Conservation (phyloP, 495 filamentous ascomycete species). For the Hyaloscypha variabilis region DNA sequence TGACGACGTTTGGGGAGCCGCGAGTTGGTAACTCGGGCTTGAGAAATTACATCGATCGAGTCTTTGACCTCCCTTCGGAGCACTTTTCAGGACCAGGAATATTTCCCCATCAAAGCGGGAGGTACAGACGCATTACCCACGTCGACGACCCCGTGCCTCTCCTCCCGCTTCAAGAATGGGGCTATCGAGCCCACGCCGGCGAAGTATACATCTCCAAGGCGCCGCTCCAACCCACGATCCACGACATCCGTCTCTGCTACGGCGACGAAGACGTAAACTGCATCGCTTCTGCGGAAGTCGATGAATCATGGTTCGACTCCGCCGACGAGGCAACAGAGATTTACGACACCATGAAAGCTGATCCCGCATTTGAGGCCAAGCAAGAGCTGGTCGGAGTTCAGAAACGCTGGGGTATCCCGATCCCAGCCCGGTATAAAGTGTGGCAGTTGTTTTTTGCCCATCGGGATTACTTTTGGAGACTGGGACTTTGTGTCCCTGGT, state of each 20-base stretch:
- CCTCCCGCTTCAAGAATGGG: slow-evolving; percentile 84
- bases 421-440: slow-evolving; percentile 69
- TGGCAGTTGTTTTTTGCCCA: slow-evolving; percentile 96
- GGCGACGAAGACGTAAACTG: slow-evolving; percentile 74
- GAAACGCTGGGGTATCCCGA: slow-evolving; percentile 37
- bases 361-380: slow-evolving; percentile 1
- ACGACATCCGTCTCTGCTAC: slow-evolving; percentile 70
- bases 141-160: slow-evolving; percentile 85
- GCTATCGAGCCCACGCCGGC: slow-evolving; percentile 79
- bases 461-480: slow-evolving; percentile 92
- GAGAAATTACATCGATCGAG: slow-evolving; percentile 64
- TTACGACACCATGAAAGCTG: neutral
- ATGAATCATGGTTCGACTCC: slow-evolving; percentile 15
- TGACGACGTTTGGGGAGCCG: slow-evolving; percentile 95
- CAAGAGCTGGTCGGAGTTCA: slow-evolving; percentile 25
- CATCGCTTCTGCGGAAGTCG: slow-evolving; percentile 26
- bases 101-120: slow-evolving; percentile 29
- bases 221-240: slow-evolving; percentile 63
- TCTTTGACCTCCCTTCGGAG: slow-evolving; percentile 56
- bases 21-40: slow-evolving; percentile 77
- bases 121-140: slow-evolving; percentile 84
- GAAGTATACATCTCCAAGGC: slow-evolving; percentile 83
- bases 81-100: neutral
- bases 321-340: slow-evolving; percentile 17
- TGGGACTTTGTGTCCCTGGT: slow-evolving; percentile 88